Evolutionary conservation across 805 yeast species (phyloP).

Genomic region (Candida arabinofermentans): DNA sequence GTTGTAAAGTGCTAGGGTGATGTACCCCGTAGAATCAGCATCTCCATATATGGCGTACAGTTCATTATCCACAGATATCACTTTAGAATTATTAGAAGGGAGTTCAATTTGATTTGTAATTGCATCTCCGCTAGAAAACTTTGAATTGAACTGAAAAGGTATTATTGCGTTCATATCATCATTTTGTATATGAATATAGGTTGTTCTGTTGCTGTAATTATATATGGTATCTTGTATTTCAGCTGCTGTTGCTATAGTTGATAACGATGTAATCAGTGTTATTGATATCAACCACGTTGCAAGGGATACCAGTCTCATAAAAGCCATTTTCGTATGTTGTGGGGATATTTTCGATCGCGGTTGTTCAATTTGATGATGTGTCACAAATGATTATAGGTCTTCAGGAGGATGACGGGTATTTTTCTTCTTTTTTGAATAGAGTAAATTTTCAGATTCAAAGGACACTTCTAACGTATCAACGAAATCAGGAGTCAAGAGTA

Average conservation of each 20-base stretch:
- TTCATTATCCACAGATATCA: conserved; percentile 14
- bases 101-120: conserved; percentile 11
- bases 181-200: conserved; percentile 23
- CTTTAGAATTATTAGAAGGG: conserved; percentile 21
- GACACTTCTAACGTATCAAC: too few species aligned
- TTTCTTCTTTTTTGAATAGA: too few species aligned
- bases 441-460: too few species aligned
- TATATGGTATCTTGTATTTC: conserved; percentile 25
- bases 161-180: conserved; percentile 14
- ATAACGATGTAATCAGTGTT: too few species aligned
- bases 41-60: conserved; percentile 26
- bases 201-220: conserved; percentile 29
- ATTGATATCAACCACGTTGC: too few species aligned
- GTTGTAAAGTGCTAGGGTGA: conserved; percentile 13
- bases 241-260: conserved; percentile 1
- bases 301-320: too few species aligned
- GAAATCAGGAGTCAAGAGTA: too few species aligned
- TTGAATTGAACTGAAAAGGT: conserved; percentile 24
- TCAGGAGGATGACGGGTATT: too few species aligned
- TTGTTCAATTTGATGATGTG: neutral
- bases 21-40: neutral
- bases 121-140: conserved; percentile 20
- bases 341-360: neutral
- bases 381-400: neutral
- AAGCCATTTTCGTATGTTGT: too few species aligned